Conservation (phyloP, 1,284 basidiomycete species). For the Pseudozyma sp. region DNA sequence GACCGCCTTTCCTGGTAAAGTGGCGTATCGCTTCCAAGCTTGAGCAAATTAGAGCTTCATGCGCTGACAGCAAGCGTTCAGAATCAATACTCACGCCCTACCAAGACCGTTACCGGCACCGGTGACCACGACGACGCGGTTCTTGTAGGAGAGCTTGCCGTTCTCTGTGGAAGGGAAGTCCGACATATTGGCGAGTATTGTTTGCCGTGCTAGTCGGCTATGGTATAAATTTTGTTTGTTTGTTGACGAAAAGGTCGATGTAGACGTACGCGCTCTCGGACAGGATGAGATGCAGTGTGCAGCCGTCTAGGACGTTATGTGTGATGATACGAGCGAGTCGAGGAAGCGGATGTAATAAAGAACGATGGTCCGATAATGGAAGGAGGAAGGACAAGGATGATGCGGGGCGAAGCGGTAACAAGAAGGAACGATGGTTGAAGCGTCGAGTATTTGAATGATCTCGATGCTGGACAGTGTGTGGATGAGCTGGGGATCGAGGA, state of each 20-base stretch:
- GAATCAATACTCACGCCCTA: slow-evolving; percentile 76
- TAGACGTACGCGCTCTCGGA: slow-evolving; percentile 12
- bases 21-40: no score
- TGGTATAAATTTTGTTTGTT: not conserved
- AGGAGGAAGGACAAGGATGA: slow-evolving; percentile 3
- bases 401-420: not conserved
- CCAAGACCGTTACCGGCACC: slow-evolving; percentile 96
- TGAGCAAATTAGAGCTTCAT: no score
- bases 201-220: slow-evolving; percentile 24
- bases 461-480: not conserved
- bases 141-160: slow-evolving; percentile 77
- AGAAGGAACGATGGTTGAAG: slow-evolving; percentile 9
- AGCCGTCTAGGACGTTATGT: slow-evolving; percentile 14
- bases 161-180: slow-evolving; percentile 65
- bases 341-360: not conserved
- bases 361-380: slow-evolving; percentile 8
- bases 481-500: not conserved
- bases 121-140: slow-evolving; percentile 91
- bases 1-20: no score
- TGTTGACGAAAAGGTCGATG: not conserved
- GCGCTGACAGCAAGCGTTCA: not conserved
- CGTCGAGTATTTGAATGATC: slow-evolving; percentile 30
- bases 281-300: slow-evolving; percentile 1
- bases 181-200: slow-evolving; percentile 48
- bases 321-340: slow-evolving; percentile 2